phyloP scores from a whole-genome alignment of 768 basidiomycete species.

The Mycena latifolia region DNA sequence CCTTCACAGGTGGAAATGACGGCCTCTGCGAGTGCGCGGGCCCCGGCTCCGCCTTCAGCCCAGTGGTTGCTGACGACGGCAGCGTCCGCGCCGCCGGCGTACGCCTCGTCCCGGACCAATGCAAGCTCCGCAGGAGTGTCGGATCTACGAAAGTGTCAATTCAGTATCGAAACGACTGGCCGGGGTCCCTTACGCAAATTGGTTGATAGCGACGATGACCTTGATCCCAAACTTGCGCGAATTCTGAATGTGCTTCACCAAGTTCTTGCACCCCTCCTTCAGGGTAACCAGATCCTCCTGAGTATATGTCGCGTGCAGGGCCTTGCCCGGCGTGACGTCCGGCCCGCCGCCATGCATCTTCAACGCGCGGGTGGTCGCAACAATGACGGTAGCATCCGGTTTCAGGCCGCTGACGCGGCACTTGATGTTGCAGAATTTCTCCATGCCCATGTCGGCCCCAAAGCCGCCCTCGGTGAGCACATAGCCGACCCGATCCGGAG shows the following conservation, averaged over 20 bases:
- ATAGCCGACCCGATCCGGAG: constrained; percentile 85
- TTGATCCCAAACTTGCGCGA: constrained; percentile 96
- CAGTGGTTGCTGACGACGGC: constrained; percentile 98
- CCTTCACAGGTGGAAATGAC: constrained; percentile 89
- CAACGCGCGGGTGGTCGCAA: constrained; percentile 96
- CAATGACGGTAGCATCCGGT: constrained; percentile 95
- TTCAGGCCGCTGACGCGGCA: constrained; percentile 93
- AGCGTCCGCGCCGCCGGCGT: constrained; percentile 91
- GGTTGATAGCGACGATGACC: constrained; percentile 95
- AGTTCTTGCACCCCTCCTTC: constrained; percentile 92
- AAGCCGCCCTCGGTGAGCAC: constrained; percentile 99
- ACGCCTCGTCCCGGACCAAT: constrained; percentile 83
- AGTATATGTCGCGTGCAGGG: constrained; percentile 93
- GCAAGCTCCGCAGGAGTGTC: constrained; percentile 93
- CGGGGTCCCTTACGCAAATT: constrained; percentile 82
- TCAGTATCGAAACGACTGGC: background rate
- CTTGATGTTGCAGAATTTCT: constrained; percentile 99
- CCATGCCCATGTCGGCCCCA: constrained; percentile 99
- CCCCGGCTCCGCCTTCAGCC: constrained; percentile 95
- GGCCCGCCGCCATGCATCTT: constrained; percentile 99
- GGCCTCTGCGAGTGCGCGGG: constrained; percentile 91
- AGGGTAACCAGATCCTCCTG: constrained; percentile 93
- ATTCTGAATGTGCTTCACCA: constrained; percentile 94
- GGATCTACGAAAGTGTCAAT: constrained; percentile 61
- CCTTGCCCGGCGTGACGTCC: constrained; percentile 95